Percentiles rank a stretch among this genome's conserved stretches.
phyloP scores from a whole-genome alignment of 2,329 filamentous ascomycete species.

The Fusarium chuoi region DNA sequence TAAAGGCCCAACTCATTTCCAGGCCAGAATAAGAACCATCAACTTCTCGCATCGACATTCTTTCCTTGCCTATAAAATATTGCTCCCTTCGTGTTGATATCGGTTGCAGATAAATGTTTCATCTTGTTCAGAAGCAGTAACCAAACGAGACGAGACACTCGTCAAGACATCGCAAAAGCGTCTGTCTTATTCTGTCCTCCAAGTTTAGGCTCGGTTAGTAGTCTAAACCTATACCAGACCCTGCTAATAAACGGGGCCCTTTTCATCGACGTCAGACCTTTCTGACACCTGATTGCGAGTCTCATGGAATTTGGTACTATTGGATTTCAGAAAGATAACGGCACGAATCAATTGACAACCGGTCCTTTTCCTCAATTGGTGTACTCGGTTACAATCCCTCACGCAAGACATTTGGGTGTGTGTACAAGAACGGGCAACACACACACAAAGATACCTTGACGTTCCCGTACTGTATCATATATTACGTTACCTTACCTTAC shows the following conservation, averaged over 20 bases:
- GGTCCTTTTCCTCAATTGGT: neutral
- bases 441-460: slow-evolving; percentile 3
- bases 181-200: neutral
- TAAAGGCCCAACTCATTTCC: slow-evolving; percentile 8
- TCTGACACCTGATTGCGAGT: slow-evolving; percentile 5
- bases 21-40: slow-evolving; percentile 2
- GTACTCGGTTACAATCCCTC: neutral
- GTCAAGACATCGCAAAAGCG: slow-evolving; percentile 12
- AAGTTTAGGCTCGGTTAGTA: slow-evolving; percentile 3
- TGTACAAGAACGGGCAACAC: slow-evolving; percentile 18
- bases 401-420: slow-evolving; percentile 7
- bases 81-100: neutral
- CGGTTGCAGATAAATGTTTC: neutral
- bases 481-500: neutral
- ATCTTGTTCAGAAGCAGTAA: neutral
- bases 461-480: neutral
- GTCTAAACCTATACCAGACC: neutral
- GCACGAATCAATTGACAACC: slow-evolving; percentile 14
- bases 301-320: neutral
- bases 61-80: neutral
- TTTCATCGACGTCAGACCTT: slow-evolving; percentile 22
- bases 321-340: neutral
- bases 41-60: neutral
- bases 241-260: slow-evolving; percentile 13
- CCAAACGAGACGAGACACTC: slow-evolving; percentile 12